Evolutionary conservation across 257 asterid species (phyloP).

Genomic region (Parsonsia alboflavescens): DNA sequence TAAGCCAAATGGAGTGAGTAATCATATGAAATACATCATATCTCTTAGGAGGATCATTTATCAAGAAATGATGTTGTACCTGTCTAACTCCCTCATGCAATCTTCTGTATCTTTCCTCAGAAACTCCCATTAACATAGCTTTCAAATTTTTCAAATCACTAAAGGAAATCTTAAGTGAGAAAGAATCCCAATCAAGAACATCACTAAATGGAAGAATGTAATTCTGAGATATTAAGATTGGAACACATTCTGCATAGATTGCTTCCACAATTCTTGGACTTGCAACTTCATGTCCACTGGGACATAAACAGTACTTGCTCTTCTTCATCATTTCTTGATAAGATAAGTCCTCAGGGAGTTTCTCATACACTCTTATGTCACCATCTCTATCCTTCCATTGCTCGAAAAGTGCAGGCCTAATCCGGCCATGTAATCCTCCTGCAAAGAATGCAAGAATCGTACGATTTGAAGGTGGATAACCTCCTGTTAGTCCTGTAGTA

Average conservation of each 20-base stretch:
- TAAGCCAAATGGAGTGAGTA: constrained; percentile 63
- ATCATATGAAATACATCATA: constrained; percentile 71
- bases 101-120: constrained; percentile 39
- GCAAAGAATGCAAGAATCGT: constrained; percentile 62
- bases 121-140: constrained; percentile 34
- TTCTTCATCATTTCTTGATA: constrained; percentile 37
- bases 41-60: constrained; percentile 47
- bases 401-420: constrained; percentile 37
- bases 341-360: constrained; percentile 27
- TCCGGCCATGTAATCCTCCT: constrained; percentile 48
- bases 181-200: constrained; percentile 50
- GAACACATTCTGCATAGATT: constrained; percentile 60
- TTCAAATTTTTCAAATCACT: constrained; percentile 49
- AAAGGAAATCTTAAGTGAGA: constrained; percentile 33
- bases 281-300: constrained; percentile 70
- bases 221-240: constrained; percentile 44
- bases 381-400: constrained; percentile 49
- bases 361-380: constrained; percentile 34
- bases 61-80: constrained; percentile 55
- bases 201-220: constrained; percentile 55
- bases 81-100: constrained; percentile 46
- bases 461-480: constrained; percentile 22
- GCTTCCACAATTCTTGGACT: constrained; percentile 74
- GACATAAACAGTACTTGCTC: constrained; percentile 59
- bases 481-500: constrained; percentile 12